A percentile compares a stretch with the other conserved stretches of the same genome.
Evolutionary conservation across 331 rosid species (phyloP).

Genomic region (Quercus lobata): DNA sequence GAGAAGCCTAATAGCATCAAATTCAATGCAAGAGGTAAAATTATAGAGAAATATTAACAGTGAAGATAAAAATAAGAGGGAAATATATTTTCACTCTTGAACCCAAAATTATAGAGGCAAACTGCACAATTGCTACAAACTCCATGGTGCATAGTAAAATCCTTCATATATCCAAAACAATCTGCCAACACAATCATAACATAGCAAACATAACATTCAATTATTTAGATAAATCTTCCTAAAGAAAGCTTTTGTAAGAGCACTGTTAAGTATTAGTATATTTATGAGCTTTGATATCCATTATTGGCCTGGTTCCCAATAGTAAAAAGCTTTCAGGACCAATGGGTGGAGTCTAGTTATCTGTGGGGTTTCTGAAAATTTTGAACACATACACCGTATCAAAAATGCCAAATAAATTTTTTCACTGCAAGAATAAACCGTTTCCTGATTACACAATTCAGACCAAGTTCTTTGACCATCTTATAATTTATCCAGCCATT

Average conservation of each 20-base stretch:
- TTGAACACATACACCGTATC: neutral
- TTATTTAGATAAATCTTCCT: neutral
- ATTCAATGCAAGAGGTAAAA: neutral
- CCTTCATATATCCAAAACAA: neutral
- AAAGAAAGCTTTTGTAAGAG: neutral
- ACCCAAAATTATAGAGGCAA: neutral
- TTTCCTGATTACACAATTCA: neutral
- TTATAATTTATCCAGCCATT: neutral
- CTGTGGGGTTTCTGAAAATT: neutral
- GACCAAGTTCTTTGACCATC: neutral
- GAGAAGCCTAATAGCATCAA: conserved; percentile 55
- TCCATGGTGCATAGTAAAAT: neutral
- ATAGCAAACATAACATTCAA: neutral
- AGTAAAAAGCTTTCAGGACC: neutral
- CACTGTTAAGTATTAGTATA: neutral
- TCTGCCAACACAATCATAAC: neutral
- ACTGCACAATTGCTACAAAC: neutral
- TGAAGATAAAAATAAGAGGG: neutral
- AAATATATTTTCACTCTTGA: neutral
- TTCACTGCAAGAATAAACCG: neutral
- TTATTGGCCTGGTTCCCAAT: neutral
- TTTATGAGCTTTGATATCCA: neutral
- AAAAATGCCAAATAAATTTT: neutral
- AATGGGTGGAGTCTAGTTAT: neutral
- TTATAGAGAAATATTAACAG: neutral